Base-by-base conservation (phyloP, 108 stramenopile genomes). In the Fragilariopsis cylindrus region DNA sequence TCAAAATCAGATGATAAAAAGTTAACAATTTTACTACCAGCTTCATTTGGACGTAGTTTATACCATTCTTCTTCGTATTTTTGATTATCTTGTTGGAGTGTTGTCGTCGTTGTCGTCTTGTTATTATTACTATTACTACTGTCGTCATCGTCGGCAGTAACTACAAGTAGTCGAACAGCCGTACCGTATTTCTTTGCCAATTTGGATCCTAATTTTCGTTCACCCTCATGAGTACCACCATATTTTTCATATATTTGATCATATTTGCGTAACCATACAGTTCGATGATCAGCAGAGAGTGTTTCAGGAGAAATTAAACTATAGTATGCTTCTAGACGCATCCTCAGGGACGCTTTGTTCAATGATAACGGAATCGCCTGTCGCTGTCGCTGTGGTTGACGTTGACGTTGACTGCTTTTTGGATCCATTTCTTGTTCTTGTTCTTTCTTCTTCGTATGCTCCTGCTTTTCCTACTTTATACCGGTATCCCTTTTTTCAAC, bases 281-380 rank as follows among this genome's bases (percentile, higher is more conserved):
- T 67, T 45, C 69, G 58, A 30, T 30, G 30, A 30, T 30, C 30
- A 70, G 88, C 76, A 16, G 73, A 58, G 16, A 83, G 52, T 42
- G 82, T 85, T 19, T 88, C 82, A 4, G 94, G 94, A 55, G 90
- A 78, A 52, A 95, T 79, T 55, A 90, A 76, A 30, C 83, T 80
- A 67, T 95, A 95, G 81, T 95, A 95, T 0, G 88, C 91, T 72
- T 95, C 93, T 46, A 95, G 74, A 18, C 93, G 89, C n/a, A 75
- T 76, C 13, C 90, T 80, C 16, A 94, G 77, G 9, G 88, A 90
- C 19, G 88, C 88, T 75, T 87, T 89, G 64, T 87, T 86, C 18
- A 92, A 60, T 55, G 74, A 81, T 19, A 92, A 79, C 7, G 88
- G 67, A 19, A 68, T 68, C 30, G 30, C 30, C 30, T 30, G 30